These are phyloP conservation scores for Penicillium tannophilum DNA, from an alignment of 495 filamentous ascomycete genomes.

Conservation along the genomic window DNA sequence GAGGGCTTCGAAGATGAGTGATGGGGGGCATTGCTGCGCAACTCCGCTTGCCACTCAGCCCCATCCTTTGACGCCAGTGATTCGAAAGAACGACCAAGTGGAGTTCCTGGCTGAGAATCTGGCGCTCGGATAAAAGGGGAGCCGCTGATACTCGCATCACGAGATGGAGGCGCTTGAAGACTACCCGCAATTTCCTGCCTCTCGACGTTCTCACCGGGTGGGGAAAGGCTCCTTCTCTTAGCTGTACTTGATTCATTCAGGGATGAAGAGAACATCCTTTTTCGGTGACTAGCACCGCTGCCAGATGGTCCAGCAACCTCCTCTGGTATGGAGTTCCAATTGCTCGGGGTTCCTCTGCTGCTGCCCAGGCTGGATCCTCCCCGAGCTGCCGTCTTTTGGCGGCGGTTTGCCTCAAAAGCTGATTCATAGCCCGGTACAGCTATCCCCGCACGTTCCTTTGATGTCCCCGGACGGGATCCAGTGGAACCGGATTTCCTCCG, in stretches of 20 bases:
- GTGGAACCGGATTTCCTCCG: slow-evolving; percentile 30
- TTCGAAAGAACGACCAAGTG: slow-evolving; percentile 38
- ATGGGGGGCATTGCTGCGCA: slow-evolving; percentile 15
- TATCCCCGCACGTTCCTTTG: slow-evolving; percentile 38
- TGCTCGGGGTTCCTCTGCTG: slow-evolving; percentile 26
- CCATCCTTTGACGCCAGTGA: slow-evolving; percentile 32
- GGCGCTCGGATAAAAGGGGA: slow-evolving; percentile 45
- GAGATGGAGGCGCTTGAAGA: slow-evolving; percentile 32
- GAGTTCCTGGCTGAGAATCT: slow-evolving; percentile 32
- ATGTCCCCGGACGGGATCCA: slow-evolving; percentile 35
- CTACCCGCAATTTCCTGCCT: slow-evolving; percentile 23
- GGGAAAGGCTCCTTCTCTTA: slow-evolving; percentile 25
- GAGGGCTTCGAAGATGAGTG: slow-evolving; percentile 33
- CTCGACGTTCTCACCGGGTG: slow-evolving; percentile 20
- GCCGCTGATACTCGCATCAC: slow-evolving; percentile 44
- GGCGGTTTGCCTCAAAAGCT: slow-evolving; percentile 35
- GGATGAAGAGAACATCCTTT: slow-evolving; percentile 31
- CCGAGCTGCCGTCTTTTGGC: slow-evolving; percentile 26
- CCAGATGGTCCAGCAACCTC: slow-evolving; percentile 4
- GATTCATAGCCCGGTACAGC: slow-evolving; percentile 46
- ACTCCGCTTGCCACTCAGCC: slow-evolving; percentile 31
- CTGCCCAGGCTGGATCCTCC: slow-evolving; percentile 30
- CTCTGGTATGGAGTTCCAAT: neutral
- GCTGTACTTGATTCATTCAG: slow-evolving; percentile 18
- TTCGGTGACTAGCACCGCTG: slow-evolving; percentile 18